Percentiles rank a stretch among this genome's conserved stretches.
Conservation (phyloP, 352 stramenopile genomes). For the Phytophthora quininea region DNA sequence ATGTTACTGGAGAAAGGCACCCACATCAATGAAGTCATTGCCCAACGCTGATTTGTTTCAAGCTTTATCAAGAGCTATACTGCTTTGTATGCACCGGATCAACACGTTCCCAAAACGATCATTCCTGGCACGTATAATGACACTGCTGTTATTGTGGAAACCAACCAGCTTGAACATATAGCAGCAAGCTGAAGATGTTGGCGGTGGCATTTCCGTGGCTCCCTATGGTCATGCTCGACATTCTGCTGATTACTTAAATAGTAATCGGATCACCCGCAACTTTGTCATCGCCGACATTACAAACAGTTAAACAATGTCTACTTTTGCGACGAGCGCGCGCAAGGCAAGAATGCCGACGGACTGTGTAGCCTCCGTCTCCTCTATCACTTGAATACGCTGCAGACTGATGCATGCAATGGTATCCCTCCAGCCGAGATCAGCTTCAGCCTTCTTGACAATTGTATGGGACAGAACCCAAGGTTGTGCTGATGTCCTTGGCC, state of each 20-base stretch:
- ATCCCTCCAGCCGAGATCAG: too few relatives aligned
- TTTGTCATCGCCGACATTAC: not conserved
- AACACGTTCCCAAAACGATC: not conserved
- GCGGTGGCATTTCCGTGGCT: not conserved
- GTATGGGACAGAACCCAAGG: too few relatives aligned
- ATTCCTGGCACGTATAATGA: not conserved
- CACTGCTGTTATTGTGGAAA: not conserved
- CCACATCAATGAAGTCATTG: not conserved
- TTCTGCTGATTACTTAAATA: not conserved
- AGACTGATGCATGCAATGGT: too few relatives aligned
- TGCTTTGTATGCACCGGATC: not conserved
- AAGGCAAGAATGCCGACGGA: not conserved
- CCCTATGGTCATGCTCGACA: not conserved
- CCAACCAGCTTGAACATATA: not conserved
- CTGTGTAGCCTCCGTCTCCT: constrained; percentile 3
- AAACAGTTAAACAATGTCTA: not conserved
- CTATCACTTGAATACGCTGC: not conserved
- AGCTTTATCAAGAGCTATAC: not conserved
- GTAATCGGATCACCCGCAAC: not conserved
- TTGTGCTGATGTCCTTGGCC: too few relatives aligned
- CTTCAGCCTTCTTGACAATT: too few relatives aligned
- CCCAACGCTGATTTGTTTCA: not conserved
- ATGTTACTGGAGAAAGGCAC: not conserved
- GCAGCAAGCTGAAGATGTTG: not conserved
- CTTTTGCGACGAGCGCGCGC: not conserved